Conservation (phyloP, 352 stramenopile genomes). For the Globisporangium uncinulatum region DNA sequence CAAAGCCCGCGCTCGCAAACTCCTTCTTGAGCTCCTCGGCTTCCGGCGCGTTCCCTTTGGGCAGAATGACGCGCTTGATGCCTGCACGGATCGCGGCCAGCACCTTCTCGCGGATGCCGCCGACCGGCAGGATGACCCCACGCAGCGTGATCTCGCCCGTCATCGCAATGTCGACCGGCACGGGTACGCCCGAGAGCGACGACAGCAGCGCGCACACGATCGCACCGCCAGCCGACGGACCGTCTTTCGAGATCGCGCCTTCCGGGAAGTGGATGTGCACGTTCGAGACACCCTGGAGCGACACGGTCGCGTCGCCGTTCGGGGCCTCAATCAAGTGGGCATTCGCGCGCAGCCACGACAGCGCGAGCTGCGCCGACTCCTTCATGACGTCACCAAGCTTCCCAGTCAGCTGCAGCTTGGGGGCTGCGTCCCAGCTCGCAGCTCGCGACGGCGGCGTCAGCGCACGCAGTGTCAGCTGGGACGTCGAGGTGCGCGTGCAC, state of each 20-base stretch:
- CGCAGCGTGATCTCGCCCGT: constrained; percentile 86
- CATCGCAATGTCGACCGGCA: constrained; percentile 83
- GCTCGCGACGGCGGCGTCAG: constrained; percentile 17
- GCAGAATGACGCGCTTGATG: constrained; percentile 78
- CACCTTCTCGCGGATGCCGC: constrained; percentile 90
- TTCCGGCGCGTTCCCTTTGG: constrained; percentile 68
- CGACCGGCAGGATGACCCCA: constrained; percentile 86
- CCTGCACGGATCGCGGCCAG: constrained; percentile 80
- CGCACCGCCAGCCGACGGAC: constrained; percentile 79
- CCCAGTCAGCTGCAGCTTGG: constrained; percentile 57
- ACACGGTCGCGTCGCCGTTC: constrained; percentile 20
- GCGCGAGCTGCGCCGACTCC: constrained; percentile 77
- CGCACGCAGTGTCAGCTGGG: constrained; percentile 17
- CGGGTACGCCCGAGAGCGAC: constrained; percentile 49
- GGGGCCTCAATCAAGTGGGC: constrained; percentile 49
- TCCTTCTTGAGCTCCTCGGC: constrained; percentile 63
- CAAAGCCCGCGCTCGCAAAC: constrained; percentile 27
- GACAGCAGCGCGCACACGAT: constrained; percentile 86
- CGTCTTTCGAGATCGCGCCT: constrained; percentile 87
- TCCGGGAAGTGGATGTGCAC: constrained; percentile 89
- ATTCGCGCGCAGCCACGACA: constrained; percentile 78
- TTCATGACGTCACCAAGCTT: constrained; percentile 88
- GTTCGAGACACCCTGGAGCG: constrained; percentile 52
- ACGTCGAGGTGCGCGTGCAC: constrained; percentile 35
- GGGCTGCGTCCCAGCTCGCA: constrained; percentile 19